phyloP scores from a whole-genome alignment of 768 basidiomycete genomes.

The Suillus subaureus region DNA sequence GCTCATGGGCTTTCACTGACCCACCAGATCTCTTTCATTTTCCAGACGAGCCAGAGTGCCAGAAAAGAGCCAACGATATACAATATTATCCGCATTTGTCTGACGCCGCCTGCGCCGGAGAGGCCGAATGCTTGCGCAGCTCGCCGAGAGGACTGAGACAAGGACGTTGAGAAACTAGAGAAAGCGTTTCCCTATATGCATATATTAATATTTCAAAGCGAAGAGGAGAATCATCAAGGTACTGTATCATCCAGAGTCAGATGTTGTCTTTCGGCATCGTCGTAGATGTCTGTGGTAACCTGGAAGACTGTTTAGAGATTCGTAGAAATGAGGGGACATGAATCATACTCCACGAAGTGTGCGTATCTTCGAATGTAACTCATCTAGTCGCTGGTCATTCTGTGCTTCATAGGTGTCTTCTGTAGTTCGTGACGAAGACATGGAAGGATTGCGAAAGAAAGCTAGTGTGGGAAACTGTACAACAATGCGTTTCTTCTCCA shows the following conservation, averaged over 20 bases:
- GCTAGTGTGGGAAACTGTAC: conserved; percentile 23
- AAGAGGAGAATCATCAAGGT: conserved; percentile 25
- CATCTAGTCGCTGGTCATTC: conserved; percentile 83
- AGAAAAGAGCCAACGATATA: conserved; percentile 59
- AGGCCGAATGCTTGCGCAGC: conserved; percentile 77
- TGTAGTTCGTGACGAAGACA: conserved; percentile 43
- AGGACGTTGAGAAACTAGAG: conserved; percentile 59
- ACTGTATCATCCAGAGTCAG: conserved; percentile 76
- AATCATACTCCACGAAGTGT: conserved; percentile 73
- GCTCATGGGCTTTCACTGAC: background rate
- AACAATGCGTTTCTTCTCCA: background rate
- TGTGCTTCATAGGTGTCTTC: conserved; percentile 83
- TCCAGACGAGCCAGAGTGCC: conserved; percentile 56
- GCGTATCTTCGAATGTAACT: conserved; percentile 82
- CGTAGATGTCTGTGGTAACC: conserved; percentile 88
- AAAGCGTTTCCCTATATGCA: conserved; percentile 61
- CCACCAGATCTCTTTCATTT: conserved; percentile 53
- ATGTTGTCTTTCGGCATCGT: conserved; percentile 85
- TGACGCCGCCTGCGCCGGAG: conserved; percentile 57
- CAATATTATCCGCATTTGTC: conserved; percentile 68
- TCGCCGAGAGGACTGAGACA: conserved; percentile 68
- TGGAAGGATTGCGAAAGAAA: conserved; percentile 13
- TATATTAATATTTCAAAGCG: background rate
- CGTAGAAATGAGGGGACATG: background rate
- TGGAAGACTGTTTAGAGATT: conserved; percentile 28